Evolutionary conservation across 2,329 filamentous ascomycete species (phyloP), one percentile per base, ranked within the genome.

Genomic region (Cyphellophora attinorum): DNA sequence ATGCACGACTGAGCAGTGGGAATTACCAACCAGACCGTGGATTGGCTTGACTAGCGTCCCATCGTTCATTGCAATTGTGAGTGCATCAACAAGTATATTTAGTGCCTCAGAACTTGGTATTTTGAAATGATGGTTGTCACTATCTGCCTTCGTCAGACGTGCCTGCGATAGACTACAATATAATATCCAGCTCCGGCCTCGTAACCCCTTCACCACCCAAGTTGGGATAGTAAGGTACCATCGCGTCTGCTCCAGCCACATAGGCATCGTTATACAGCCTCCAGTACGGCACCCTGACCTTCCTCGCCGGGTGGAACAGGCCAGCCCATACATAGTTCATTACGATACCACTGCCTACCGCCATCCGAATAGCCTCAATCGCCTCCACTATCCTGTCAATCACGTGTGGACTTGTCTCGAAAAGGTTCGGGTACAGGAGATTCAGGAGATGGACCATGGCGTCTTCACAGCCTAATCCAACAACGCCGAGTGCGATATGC

Each of bases 261-360:
- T 98, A 98, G 3, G 88, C 85, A 58, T 95, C 86, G 52, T 98
- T 98, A 65, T 95, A 95, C 28, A 98, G 66, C 39, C 91, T 72
- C 89, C 91, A 98, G 64, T 96, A 98, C 13, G 93, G 91, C 44
- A 77, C 80, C 41, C 91, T 75, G 35, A 98, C 91, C 64, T 96
- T 96, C 43, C 91, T 75, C 3, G 91, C 91, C 0, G 91, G 89
- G 56, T 98, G 93, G 70, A 98, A 98, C 12, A 98, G 68, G 12
- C 91, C 91, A 0, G 91, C 89, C 88, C 88, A 96, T 40, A 96
- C 81, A 58, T 98, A 98, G 64, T 98, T 98, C 72, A 98, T 81
- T 21, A 95, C 85, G 14, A 93, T 67, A 3, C 91, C 91, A 0
- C 86, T 85, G 1, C 91, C 91, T 29, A 96, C 81, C 0, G 89